Base-by-base conservation (phyloP, 495 filamentous ascomycete genomes). In the Lepraria neglecta region DNA sequence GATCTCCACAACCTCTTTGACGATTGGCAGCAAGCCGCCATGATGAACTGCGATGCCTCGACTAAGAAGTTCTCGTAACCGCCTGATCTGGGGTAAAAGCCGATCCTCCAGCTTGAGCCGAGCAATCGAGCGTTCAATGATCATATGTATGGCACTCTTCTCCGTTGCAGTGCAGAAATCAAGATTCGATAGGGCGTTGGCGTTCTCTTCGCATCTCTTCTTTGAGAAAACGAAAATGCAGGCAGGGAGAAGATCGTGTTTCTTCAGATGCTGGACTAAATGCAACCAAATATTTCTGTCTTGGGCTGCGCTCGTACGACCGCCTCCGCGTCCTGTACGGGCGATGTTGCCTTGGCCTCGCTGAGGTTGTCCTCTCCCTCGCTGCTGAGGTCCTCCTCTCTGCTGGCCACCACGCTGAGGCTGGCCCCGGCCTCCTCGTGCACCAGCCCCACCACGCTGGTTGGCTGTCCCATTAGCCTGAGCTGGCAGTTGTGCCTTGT, bases 221-320 rank as follows among this genome's bases (percentile, higher is more conserved):
- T 97, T 98, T 31, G 92, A 97, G 73, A 98, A 98, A 50, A 98
- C 94, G 72, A 98, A 98, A 62, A 97, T 92, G 73, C 92, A 96
- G 46, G 85, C 90, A 0, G 94, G 94, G 12, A 98, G 78, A 5
- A 98, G 78, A 45, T 83, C 89, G 61, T 90, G 82, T 68, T 95
- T 95, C 67, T 84, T 88, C 56, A 97, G 79, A 75, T 90, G 88
- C 66, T 95, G 89, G 15, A 97, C 89, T 50, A 98, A 78, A 64
- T 95, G 88, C 46, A 98, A 94, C 94, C 94, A 98, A n/a, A 95
- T 79, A 60, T 90, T 97, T 71, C 87, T 88, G 74, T 98, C 94
- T 72, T 98, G 94, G 0, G 90, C 91, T 59, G 86, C 89, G 17
- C 86, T 89, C 7, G 91, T 91, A 56, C 89, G 78, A 54, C 89